Base-by-base conservation (phyloP, 1,139 yeast genomes). In the Yarrowia galli region DNA sequence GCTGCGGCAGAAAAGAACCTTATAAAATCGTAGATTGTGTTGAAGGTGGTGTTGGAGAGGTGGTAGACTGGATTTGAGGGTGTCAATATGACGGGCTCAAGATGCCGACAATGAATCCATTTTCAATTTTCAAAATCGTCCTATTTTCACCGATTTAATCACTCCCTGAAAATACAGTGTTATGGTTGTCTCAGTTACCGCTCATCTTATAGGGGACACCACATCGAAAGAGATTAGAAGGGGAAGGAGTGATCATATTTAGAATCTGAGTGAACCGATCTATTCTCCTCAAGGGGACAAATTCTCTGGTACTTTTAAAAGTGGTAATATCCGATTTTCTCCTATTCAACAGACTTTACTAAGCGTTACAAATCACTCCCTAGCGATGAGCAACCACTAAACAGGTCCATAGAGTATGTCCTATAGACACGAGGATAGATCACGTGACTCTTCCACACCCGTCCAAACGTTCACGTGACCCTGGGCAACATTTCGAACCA, bases 141-240 rank as follows among this genome's bases (percentile, higher is more conserved):
- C n/a, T n/a, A 12, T 49, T 32, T 18, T 18, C n/a, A 32, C 8
- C 8, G 7, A 13, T 5, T 5, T 7, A 32, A 25, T 1, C 8
- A 6, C 49, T 8, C 35, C 35, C 15, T 9, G 10, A 25, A 46
- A 9, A 16, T 25, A 25, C 18, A 45, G 18, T 46, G 51, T 23
- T 25, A 25, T 46, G 51, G 13, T 28, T 46, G 51, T 46, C 51
- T 46, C 20, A 46, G 35, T 16, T 25, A 20, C 48, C 12, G n/a
- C n/a, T 43, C 48, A 42, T 42, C 45, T 6, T 43, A 43, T 12
- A 22, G 48, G 48, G 25, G 48, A 13, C 10, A 13, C 1, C 8
- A 2, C 8, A 20, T 13, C 9, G 22, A 20, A 42, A 5, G 6
- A 9, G 23, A 12, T 7, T 20, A 13, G 4, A 42, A 42, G 15